Percentiles rank a stretch among this genome's conserved stretches.
phyloP scores from a whole-genome alignment of 2,329 filamentous ascomycete species.

The Rhinocladiella similis region DNA sequence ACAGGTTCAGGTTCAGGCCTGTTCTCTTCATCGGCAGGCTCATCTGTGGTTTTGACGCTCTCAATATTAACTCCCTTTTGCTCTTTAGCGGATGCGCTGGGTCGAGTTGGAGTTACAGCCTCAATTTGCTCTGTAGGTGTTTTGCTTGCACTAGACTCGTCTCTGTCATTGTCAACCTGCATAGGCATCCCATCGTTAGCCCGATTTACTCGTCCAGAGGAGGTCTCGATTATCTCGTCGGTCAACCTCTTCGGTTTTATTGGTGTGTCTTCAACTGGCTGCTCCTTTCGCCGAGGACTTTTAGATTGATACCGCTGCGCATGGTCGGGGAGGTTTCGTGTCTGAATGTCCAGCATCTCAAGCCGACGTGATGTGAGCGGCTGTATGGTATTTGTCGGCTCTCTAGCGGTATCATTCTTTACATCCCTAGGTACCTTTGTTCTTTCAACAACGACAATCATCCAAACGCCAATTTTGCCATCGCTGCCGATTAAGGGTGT shows the following conservation, averaged over 20 bases:
- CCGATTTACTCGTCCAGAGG: background rate
- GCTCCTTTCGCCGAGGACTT: background rate
- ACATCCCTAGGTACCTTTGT: slow-evolving; percentile 3
- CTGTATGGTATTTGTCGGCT: background rate
- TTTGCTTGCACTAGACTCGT: background rate
- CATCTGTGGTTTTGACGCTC: background rate
- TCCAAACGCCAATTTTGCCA: slow-evolving; percentile 48
- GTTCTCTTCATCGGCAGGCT: background rate
- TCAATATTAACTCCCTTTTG: background rate
- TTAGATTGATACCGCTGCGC: background rate
- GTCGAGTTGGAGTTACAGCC: too few species aligned
- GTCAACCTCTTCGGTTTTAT: slow-evolving; percentile 12
- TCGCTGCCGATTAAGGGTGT: slow-evolving; percentile 46
- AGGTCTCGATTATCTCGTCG: background rate
- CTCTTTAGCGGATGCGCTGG: too few species aligned
- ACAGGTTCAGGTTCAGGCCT: background rate
- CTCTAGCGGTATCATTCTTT: background rate
- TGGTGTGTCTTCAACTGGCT: background rate
- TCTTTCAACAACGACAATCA: slow-evolving; percentile 48
- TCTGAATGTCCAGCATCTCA: background rate
- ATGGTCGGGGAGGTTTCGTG: background rate
- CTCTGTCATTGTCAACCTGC: background rate
- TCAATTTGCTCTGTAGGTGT: background rate
- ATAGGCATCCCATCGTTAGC: background rate
- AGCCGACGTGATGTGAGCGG: background rate